These are phyloP conservation scores for Fusarium denticulatum DNA, from an alignment of 2,329 filamentous ascomycete genomes.

Conservation along the genomic window DNA sequence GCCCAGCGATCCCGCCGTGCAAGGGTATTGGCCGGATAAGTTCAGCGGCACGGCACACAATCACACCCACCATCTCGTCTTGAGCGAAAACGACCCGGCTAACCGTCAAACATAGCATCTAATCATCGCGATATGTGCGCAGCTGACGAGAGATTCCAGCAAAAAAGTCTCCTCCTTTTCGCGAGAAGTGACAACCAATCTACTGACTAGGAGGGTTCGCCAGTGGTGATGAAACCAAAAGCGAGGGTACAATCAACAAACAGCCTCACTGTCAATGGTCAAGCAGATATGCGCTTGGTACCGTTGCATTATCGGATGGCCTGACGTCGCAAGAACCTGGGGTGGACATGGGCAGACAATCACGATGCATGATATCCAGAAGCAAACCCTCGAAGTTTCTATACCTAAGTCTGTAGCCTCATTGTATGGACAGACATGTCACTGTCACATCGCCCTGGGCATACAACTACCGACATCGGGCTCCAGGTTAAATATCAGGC, in stretches of 20 bases:
- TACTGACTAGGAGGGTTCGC: background rate
- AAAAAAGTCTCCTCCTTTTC: background rate
- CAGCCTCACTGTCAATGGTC: background rate
- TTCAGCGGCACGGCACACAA: background rate
- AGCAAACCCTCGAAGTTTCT: background rate
- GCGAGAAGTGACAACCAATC: background rate
- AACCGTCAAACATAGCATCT: background rate
- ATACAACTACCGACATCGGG: constrained; percentile 14
- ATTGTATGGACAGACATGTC: background rate
- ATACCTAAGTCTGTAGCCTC: background rate
- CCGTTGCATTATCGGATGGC: background rate
- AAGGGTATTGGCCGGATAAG: background rate
- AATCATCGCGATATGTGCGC: background rate
- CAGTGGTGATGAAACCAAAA: background rate
- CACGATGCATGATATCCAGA: background rate
- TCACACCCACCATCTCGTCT: background rate
- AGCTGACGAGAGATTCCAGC: background rate
- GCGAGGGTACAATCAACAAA: background rate
- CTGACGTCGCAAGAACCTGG: background rate
- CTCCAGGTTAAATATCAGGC: constrained; percentile 9
- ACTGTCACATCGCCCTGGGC: background rate
- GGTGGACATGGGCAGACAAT: background rate
- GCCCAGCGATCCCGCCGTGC: background rate
- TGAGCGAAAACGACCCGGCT: background rate
- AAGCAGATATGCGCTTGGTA: background rate